Conservation (phyloP, 164 flowering plant genomes). For the Akebia trifoliata region DNA sequence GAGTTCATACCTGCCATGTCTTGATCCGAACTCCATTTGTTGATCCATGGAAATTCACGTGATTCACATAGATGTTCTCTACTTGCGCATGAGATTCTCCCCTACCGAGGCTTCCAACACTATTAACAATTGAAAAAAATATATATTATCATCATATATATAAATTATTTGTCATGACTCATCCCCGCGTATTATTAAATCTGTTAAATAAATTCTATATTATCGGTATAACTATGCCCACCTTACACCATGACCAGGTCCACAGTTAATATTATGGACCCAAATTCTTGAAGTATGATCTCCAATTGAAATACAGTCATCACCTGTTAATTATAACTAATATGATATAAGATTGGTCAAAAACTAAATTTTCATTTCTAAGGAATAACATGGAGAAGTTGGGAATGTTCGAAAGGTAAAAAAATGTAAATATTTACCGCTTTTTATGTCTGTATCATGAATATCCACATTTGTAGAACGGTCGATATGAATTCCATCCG, state of each 20-base stretch:
- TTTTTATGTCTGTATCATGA: not conserved
- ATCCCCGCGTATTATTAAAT: not conserved
- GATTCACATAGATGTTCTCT: conserved; percentile 30
- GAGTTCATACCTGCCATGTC: conserved; percentile 62
- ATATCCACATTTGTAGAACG: conserved; percentile 1
- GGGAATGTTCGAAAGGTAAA: not conserved
- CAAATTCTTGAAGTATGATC: conserved; percentile 11
- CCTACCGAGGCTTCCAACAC: conserved; percentile 60
- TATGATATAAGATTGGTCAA: not conserved
- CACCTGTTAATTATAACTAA: conserved; percentile 17
- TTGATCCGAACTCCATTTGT: conserved; percentile 54
- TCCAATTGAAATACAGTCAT: conserved; percentile 29
- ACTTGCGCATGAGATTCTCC: conserved; percentile 23
- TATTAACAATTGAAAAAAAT: not conserved
- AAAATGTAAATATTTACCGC: conserved; percentile 8
- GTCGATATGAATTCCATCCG: conserved; percentile 28
- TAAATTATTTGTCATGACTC: not conserved
- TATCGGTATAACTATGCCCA: too few relatives aligned
- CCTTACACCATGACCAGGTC: conserved; percentile 43
- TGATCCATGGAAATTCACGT: conserved; percentile 28
- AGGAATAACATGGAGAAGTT: not conserved
- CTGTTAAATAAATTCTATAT: not conserved
- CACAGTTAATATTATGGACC: conserved; percentile 17
- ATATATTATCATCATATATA: not conserved
- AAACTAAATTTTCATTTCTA: not conserved